phyloP scores from a whole-genome alignment of 129 eudicot genomes.

The Centaurea solstitialis region DNA sequence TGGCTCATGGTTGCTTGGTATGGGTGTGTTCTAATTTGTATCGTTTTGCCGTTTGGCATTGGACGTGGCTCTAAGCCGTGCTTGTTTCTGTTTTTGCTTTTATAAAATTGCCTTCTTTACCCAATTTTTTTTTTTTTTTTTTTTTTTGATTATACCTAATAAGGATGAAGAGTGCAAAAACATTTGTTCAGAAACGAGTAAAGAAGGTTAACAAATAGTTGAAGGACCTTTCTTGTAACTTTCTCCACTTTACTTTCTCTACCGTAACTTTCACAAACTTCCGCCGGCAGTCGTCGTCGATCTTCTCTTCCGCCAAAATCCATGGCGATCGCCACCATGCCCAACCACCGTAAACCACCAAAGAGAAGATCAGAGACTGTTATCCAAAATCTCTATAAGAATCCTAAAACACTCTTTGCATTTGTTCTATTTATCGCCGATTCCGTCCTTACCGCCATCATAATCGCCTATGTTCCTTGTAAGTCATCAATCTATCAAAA shows the following conservation, averaged over 20 bases:
- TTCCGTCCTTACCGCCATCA: conserved; percentile 62
- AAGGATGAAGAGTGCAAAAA: neutral
- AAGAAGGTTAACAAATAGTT: neutral
- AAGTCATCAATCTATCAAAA: conserved; percentile 15
- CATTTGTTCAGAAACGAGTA: neutral
- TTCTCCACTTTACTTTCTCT: neutral
- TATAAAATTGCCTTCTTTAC: no score
- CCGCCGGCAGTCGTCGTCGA: neutral
- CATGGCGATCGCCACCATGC: conserved; percentile 39
- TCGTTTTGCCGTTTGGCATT: no score
- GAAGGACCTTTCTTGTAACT: conserved; percentile 14
- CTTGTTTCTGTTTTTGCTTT: no score
- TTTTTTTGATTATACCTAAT: no score
- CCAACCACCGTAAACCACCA: conserved; percentile 20
- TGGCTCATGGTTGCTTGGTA: no score
- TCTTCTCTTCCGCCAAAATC: conserved; percentile 10
- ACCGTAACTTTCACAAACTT: neutral
- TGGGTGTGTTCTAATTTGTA: no score
- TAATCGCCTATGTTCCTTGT: conserved; percentile 82
- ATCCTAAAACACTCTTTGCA: conserved; percentile 47
- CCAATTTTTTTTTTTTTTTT: no score
- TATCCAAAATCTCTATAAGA: conserved; percentile 25
- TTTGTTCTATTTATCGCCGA: conserved; percentile 56
- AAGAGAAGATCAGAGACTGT: conserved; percentile 8
- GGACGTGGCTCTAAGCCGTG: no score